These are phyloP conservation scores for Pseudogymnoascus sp. DNA, from an alignment of 2,329 filamentous ascomycete genomes.

Conservation along the genomic window DNA sequence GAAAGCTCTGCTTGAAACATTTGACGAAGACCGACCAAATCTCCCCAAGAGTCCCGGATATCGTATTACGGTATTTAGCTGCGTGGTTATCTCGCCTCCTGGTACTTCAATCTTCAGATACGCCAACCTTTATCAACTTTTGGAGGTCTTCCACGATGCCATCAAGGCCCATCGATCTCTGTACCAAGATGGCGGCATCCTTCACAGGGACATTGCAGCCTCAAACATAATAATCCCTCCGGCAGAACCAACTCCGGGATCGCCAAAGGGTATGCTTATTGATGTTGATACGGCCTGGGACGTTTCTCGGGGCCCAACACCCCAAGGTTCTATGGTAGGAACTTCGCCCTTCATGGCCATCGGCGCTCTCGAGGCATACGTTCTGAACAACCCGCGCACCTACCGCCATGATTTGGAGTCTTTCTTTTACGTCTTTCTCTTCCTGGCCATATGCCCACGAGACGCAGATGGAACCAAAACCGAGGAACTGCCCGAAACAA, in stretches of 20 bases:
- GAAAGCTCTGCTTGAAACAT: not conserved
- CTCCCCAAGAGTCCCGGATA: not conserved
- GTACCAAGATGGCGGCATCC: constrained; percentile 16
- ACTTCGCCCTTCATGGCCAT: not conserved
- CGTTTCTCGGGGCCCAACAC: constrained; percentile 12
- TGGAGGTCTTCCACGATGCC: constrained; percentile 20
- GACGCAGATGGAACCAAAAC: not conserved
- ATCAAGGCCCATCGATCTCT: constrained; percentile 22
- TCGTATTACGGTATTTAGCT: constrained; percentile 14
- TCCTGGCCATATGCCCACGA: constrained; percentile 18
- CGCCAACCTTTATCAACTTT: constrained; percentile 15
- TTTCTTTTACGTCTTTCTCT: constrained; percentile 22
- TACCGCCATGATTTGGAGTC: constrained; percentile 23
- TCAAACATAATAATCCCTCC: constrained; percentile 17
- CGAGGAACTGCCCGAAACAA: constrained; percentile 15
- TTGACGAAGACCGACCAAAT: not conserved
- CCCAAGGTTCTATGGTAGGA: not conserved
- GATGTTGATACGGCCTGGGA: constrained; percentile 20
- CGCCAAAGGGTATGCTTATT: constrained; percentile 19
- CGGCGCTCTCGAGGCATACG: not conserved
- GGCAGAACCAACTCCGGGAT: not conserved
- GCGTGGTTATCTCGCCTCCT: constrained; percentile 20
- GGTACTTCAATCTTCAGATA: constrained; percentile 20
- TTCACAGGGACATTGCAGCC: constrained; percentile 21
- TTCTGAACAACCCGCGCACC: constrained; percentile 14